Percentiles rank a stretch among this genome's conserved stretches.
Evolutionary conservation across 2,329 filamentous ascomycete genomes (phyloP).

Genomic region (Apiospora kogelbergensis): DNA sequence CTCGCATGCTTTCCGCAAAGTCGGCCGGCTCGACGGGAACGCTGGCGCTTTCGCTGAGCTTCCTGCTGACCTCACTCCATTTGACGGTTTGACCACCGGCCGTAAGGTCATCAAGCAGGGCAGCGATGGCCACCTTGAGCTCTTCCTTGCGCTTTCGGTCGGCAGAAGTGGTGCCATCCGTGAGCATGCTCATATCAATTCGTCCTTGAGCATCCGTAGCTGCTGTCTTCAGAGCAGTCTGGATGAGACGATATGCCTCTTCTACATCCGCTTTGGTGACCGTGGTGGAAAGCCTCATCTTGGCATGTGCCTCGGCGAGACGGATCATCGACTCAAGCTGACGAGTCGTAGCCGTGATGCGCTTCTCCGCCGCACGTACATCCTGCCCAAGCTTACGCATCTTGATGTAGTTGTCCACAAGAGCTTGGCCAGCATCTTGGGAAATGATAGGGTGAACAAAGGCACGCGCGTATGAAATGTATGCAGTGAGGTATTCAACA

Average conservation of each 20-base stretch:
- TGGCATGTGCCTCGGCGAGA: slow-evolving; percentile 91
- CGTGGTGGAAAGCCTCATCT: slow-evolving; percentile 81
- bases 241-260: slow-evolving; percentile 91
- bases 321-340: slow-evolving; percentile 99
- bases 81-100: slow-evolving; percentile 66
- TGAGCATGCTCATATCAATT: slow-evolving; percentile 95
- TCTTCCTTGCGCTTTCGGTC: slow-evolving; percentile 82
- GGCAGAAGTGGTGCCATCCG: slow-evolving; percentile 88
- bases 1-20: slow-evolving; percentile 78
- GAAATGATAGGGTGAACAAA: slow-evolving; percentile 83
- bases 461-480: slow-evolving; percentile 93
- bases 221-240: slow-evolving; percentile 90
- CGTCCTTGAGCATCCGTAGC: slow-evolving; percentile 92
- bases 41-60: slow-evolving; percentile 69
- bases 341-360: slow-evolving; percentile 95
- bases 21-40: slow-evolving; percentile 74
- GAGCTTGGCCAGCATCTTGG: slow-evolving; percentile 75
- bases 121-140: slow-evolving; percentile 76
- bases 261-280: slow-evolving; percentile 82
- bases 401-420: slow-evolving; percentile 84
- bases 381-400: slow-evolving; percentile 94
- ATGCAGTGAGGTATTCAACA: slow-evolving; percentile 91
- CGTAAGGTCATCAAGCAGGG: slow-evolving; percentile 78
- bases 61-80: slow-evolving; percentile 75
- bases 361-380: slow-evolving; percentile 84